phyloP scores from a whole-genome alignment of 441 rosid genomes.

The Geranium incanum region DNA sequence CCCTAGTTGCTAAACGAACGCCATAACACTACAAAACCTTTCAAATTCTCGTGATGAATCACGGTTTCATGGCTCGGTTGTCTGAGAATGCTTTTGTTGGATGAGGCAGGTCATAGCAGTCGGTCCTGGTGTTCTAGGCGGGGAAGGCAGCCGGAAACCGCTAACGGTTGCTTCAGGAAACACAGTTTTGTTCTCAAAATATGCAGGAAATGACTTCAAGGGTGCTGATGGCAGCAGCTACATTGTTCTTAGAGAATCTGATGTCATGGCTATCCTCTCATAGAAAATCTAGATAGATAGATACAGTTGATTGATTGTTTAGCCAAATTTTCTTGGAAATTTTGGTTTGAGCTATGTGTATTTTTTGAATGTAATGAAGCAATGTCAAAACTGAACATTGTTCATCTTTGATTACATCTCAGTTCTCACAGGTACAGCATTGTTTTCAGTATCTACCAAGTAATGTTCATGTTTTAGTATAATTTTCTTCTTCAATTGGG shows the following conservation, averaged over 20 bases:
- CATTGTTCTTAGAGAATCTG: slow-evolving; percentile 72
- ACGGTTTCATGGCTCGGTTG: neutral
- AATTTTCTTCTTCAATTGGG: too few relatives aligned
- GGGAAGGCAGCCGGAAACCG: slow-evolving; percentile 56
- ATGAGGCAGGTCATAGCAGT: slow-evolving; percentile 63
- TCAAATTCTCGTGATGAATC: neutral
- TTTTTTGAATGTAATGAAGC: too few relatives aligned
- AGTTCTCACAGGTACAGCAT: too few relatives aligned
- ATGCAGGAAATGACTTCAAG: slow-evolving; percentile 86
- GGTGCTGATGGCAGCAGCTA: slow-evolving; percentile 64
- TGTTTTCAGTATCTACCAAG: too few relatives aligned
- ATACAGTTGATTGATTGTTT: too few relatives aligned
- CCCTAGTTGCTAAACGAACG: too few relatives aligned
- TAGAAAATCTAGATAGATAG: slow-evolving; percentile 19
- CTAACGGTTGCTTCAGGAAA: slow-evolving; percentile 46
- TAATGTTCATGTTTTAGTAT: too few relatives aligned
- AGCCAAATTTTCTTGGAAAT: too few relatives aligned
- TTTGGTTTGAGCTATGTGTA: too few relatives aligned
- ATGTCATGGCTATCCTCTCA: slow-evolving; percentile 80
- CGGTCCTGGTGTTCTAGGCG: slow-evolving; percentile 73
- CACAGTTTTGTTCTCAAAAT: slow-evolving; percentile 80
- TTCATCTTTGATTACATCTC: too few relatives aligned
- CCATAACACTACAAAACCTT: too few relatives aligned
- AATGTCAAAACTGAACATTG: too few relatives aligned
- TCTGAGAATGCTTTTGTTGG: neutral